Base-by-base conservation (phyloP, 2,329 filamentous ascomycete species). In the Elsinoe arachidis region DNA sequence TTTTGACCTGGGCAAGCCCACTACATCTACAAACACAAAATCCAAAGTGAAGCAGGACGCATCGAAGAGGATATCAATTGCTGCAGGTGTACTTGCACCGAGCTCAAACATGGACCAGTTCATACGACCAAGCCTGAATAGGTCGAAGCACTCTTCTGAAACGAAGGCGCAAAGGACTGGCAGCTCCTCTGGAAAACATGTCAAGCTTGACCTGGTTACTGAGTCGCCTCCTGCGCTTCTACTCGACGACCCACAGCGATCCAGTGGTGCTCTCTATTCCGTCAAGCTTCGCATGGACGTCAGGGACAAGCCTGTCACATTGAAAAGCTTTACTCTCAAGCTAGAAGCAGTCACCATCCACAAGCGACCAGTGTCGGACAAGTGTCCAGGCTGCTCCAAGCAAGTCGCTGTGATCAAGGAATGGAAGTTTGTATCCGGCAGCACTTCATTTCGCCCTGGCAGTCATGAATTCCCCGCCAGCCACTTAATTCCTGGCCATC, bases 191-290 rank as follows among this genome's bases (percentile, higher is more conserved):
- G 54, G 38, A 58, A 72, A 74, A 51, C 70, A 76, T 2, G 78
- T 80, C 53, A 79, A 76, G 61, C 71, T 86, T 61, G 75, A 80
- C 59, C 76, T 86, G 65, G 71, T 78, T 64, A 86, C 96, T 61
- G 91, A 96, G 76, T 95, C 88, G 11, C 90, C 90, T 1, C 91
- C 91, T 2, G 79, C 92, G 15, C 82, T 96, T 46, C 86, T 96
- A 73, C 88, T 93, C 67, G 90, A 90, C 61, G 77, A 80, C 21
- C 78, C 88, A 0, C 80, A 84, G 61, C 80, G 81, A 63, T 96
- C 90, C 64, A 87, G 86, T 2, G 92, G 92, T 58, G 90, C 90
- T 5, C 76, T 96, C 59, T 81, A 96, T 53, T 95, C 90, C 1
- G 90, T 90, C 30, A 87, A 90, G 69, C 76, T 97, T 64, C 83